A percentile compares a stretch with the other conserved stretches of the same genome.
Conservation (phyloP, 1,284 basidiomycete genomes). For the Amylostereum chailletii region DNA sequence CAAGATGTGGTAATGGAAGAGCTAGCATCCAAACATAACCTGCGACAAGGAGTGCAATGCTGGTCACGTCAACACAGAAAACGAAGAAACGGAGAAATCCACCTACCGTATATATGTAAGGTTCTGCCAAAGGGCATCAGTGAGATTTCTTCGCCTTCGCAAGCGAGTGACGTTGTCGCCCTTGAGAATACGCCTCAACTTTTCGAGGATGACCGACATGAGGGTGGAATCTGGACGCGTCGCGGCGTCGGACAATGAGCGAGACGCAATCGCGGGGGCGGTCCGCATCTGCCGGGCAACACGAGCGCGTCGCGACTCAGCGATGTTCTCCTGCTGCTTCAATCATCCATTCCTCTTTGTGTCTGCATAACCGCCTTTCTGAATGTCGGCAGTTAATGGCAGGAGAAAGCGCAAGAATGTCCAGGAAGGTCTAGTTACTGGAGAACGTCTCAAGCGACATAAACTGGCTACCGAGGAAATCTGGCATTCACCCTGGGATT, state of each 20-base stretch:
- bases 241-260: too few relatives aligned
- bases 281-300: too few relatives aligned
- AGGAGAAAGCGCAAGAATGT: neutral
- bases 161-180: conserved; percentile 16
- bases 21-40: conserved; percentile 72
- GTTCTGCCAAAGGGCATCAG: conserved; percentile 5
- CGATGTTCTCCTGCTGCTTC: too few relatives aligned
- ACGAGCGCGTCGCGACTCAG: too few relatives aligned
- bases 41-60: conserved; percentile 44
- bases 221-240: too few relatives aligned
- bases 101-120: conserved; percentile 24
- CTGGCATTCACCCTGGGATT: conserved; percentile 54
- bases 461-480: conserved; percentile 32
- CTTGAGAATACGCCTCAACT: conserved; percentile 14
- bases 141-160: conserved; percentile 18
- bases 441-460: conserved; percentile 52
- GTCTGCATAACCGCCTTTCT: too few relatives aligned
- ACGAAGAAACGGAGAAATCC: neutral
- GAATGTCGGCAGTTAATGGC: too few relatives aligned
- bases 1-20: conserved; percentile 60
- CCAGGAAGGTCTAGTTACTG: conserved; percentile 38
- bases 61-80: conserved; percentile 17
- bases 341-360: too few relatives aligned
- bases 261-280: too few relatives aligned
- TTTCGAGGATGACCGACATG: neutral